Evolutionary conservation across 2,329 filamentous ascomycete species (phyloP).

Genomic region (Hypoxylon rubiginosum): DNA sequence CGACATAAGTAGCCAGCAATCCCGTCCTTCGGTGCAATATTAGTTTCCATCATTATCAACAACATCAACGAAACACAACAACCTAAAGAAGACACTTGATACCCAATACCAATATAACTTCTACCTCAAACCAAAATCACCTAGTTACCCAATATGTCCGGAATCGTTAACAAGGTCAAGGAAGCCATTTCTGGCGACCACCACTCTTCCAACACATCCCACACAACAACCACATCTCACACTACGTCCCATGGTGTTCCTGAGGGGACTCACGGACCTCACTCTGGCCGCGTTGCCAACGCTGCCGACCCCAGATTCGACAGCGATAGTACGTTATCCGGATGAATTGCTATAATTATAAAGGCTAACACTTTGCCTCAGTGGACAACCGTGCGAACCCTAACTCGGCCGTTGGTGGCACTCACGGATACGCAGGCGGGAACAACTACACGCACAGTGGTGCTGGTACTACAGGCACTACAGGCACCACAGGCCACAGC

Average conservation of each 20-base stretch:
- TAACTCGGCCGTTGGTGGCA: conserved; percentile 42
- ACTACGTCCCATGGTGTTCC: conserved; percentile 43
- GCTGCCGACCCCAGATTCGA: conserved; percentile 54
- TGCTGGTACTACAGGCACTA: conserved; percentile 53
- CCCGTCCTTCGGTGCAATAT: neutral
- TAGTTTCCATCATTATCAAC: neutral
- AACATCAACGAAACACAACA: conserved; percentile 6
- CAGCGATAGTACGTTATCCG: conserved; percentile 45
- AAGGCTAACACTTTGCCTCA: conserved; percentile 9
- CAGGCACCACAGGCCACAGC: conserved; percentile 12
- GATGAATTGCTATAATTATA: neutral
- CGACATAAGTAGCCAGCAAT: conserved; percentile 30
- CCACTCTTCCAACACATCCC: conserved; percentile 35
- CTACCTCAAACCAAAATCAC: neutral
- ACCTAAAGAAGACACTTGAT: conserved; percentile 26
- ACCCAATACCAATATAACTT: conserved; percentile 13
- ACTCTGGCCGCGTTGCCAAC: conserved; percentile 47
- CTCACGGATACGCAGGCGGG: conserved; percentile 41
- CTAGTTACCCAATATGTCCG: conserved; percentile 64
- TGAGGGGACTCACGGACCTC: conserved; percentile 52
- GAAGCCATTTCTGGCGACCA: conserved; percentile 64
- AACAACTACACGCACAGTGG: conserved; percentile 48
- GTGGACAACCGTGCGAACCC: conserved; percentile 51
- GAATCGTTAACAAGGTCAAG: conserved; percentile 72
- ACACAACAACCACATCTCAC: neutral